Evolutionary conservation across 352 stramenopile species (phyloP).

Genomic region (Paralagenidium karlingii): DNA sequence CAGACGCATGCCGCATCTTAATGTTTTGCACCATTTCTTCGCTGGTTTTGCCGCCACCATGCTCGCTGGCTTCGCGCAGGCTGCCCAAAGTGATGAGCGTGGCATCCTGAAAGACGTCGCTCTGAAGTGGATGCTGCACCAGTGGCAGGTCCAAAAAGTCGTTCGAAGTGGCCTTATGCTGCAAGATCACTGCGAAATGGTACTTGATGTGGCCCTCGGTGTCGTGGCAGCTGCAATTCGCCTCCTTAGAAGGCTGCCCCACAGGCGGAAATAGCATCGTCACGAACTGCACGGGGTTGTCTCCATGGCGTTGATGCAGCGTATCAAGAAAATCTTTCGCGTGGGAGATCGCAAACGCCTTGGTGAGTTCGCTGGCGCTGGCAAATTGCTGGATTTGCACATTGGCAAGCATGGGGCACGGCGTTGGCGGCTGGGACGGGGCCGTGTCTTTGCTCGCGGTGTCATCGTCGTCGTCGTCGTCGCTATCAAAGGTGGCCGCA

Average conservation of each 20-base stretch:
- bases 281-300: too few relatives aligned
- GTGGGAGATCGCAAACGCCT: too few relatives aligned
- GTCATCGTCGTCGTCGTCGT: slow-evolving; percentile 10
- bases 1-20: slow-evolving; percentile 69
- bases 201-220: slow-evolving; percentile 13
- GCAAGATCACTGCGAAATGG: slow-evolving; percentile 3
- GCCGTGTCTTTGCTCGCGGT: too few relatives aligned
- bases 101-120: slow-evolving; percentile 43
- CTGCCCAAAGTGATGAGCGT: slow-evolving; percentile 41
- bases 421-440: too few relatives aligned
- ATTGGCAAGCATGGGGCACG: too few relatives aligned
- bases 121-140: neutral
- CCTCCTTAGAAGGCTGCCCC: slow-evolving; percentile 3
- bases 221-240: slow-evolving; percentile 44
- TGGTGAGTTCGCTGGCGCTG: too few relatives aligned
- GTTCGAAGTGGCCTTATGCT: too few relatives aligned
- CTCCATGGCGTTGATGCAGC: too few relatives aligned
- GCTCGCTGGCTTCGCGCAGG: slow-evolving; percentile 41
- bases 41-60: slow-evolving; percentile 62
- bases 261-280: slow-evolving; percentile 43
- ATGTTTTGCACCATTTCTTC: slow-evolving; percentile 81
- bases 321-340: too few relatives aligned
- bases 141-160: neutral
- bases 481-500: slow-evolving; percentile 17
- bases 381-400: too few relatives aligned